A percentile compares a stretch with the other conserved stretches of the same genome.
Evolutionary conservation across 1,284 basidiomycete genomes (phyloP).

Genomic region (Puccinia coronata): DNA sequence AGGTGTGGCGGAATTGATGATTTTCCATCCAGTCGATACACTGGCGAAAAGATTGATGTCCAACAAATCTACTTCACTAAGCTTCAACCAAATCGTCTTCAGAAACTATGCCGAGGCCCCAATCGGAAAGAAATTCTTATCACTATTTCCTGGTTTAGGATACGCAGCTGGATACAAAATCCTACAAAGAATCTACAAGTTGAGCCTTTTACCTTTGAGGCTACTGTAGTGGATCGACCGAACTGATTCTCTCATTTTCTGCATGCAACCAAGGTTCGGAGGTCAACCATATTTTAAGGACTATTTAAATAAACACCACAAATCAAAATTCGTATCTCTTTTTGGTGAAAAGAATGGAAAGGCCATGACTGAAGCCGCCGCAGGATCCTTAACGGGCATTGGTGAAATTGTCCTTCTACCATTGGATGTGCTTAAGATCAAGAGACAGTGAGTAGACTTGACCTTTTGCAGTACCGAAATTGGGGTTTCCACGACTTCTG

Average conservation of each 20-base stretch:
- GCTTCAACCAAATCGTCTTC: conserved; percentile 70
- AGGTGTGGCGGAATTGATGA: conserved; percentile 78
- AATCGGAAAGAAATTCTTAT: conserved; percentile 70
- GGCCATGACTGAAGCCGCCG: conserved; percentile 91
- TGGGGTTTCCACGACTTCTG: not conserved
- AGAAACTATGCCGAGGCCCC: conserved; percentile 73
- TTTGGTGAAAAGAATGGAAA: conserved; percentile 97
- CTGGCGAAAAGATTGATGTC: conserved; percentile 97
- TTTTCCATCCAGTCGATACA: conserved; percentile 62
- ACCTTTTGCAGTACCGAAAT: not conserved
- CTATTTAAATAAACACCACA: conserved; percentile 76
- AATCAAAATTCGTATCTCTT: conserved; percentile 72
- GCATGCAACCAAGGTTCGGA: conserved; percentile 72
- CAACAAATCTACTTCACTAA: conserved; percentile 63
- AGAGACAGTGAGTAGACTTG: conserved; percentile 68
- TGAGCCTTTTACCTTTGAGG: not conserved
- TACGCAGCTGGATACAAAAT: conserved; percentile 97
- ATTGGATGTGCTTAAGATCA: conserved; percentile 95
- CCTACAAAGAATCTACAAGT: conserved; percentile 56
- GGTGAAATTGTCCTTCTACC: conserved; percentile 95
- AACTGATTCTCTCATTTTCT: not conserved
- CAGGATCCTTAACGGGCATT: conserved; percentile 84
- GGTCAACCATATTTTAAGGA: conserved; percentile 98
- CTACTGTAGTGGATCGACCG: not conserved
- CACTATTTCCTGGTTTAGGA: conserved; percentile 94